A percentile compares a stretch with the other conserved stretches of the same genome.
Evolutionary conservation across 2,329 filamentous ascomycete genomes (phyloP).

Genomic region (Trichophyton simii): DNA sequence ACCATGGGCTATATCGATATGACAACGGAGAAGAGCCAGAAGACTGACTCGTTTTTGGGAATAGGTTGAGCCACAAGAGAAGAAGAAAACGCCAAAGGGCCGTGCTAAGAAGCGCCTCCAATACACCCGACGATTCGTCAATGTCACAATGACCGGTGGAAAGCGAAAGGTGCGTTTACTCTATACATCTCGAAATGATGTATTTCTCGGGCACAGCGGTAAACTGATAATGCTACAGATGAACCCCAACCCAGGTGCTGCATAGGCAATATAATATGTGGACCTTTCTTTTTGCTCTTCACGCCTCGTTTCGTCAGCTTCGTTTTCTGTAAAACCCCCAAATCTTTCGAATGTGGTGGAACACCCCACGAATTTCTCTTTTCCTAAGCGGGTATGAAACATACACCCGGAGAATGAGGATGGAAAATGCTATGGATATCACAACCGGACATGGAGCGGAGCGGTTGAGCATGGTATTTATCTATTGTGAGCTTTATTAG

Average conservation of each 20-base stretch:
- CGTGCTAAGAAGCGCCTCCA: slow-evolving; percentile 92
- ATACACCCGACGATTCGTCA: slow-evolving; percentile 97
- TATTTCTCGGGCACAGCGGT: neutral
- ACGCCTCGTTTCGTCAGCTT: neutral
- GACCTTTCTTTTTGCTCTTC: neutral
- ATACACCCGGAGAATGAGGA: neutral
- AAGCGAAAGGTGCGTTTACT: slow-evolving; percentile 77
- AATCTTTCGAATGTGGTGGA: neutral
- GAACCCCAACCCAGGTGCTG: slow-evolving; percentile 63
- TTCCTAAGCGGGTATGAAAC: neutral
- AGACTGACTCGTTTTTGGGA: neutral
- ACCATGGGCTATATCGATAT: too few species aligned
- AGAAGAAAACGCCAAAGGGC: slow-evolving; percentile 93
- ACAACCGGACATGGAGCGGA: neutral
- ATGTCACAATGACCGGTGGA: slow-evolving; percentile 92
- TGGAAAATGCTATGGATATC: neutral
- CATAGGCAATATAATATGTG: neutral
- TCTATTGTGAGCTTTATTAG: neutral
- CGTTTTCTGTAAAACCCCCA: neutral
- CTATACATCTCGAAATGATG: neutral
- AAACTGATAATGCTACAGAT: slow-evolving; percentile 42
- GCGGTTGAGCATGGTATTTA: slow-evolving; percentile 1
- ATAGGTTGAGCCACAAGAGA: slow-evolving; percentile 82
- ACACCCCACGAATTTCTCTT: neutral
- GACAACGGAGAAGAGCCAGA: neutral